These are phyloP conservation scores for Penicillium pancosmium DNA, from an alignment of 495 filamentous ascomycete species.

Conservation along the genomic window DNA sequence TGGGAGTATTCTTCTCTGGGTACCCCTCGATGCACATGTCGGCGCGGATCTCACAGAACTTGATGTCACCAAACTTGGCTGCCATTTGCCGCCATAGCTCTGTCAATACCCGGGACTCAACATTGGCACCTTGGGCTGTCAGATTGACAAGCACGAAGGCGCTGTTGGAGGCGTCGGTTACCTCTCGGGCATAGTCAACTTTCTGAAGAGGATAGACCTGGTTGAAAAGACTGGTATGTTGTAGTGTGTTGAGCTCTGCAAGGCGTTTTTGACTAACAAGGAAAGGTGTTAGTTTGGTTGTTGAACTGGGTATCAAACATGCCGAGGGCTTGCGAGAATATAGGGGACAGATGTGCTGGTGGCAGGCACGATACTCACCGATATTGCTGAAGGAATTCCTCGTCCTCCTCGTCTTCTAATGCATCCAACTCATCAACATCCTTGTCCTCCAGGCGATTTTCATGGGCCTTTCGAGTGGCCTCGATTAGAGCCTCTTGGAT, in stretches of 20 bases:
- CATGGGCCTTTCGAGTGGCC: slow-evolving; percentile 77
- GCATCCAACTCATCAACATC: slow-evolving; percentile 91
- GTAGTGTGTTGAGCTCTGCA: slow-evolving; percentile 73
- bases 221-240: slow-evolving; percentile 76
- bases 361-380: slow-evolving; percentile 43
- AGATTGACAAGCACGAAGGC: slow-evolving; percentile 82
- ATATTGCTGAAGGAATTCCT: slow-evolving; percentile 85
- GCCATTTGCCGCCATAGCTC: slow-evolving; percentile 89
- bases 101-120: slow-evolving; percentile 78
- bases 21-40: slow-evolving; percentile 96
- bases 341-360: background rate
- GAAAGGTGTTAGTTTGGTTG: slow-evolving; percentile 19
- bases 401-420: slow-evolving; percentile 93
- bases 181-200: slow-evolving; percentile 85
- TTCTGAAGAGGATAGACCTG: slow-evolving; percentile 93
- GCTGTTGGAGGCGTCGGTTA: slow-evolving; percentile 85
- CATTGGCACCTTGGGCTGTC: slow-evolving; percentile 76
- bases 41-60: slow-evolving; percentile 95
- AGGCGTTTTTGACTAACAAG: slow-evolving; percentile 71
- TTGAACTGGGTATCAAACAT: background rate
- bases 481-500: slow-evolving; percentile 94
- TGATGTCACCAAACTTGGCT: slow-evolving; percentile 83
- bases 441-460: slow-evolving; percentile 90
- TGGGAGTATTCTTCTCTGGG: slow-evolving; percentile 91
- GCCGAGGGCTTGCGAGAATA: background rate